Evolutionary conservation across 148 eudicot genomes (phyloP).

Genomic region (Euryodendron excelsum): DNA sequence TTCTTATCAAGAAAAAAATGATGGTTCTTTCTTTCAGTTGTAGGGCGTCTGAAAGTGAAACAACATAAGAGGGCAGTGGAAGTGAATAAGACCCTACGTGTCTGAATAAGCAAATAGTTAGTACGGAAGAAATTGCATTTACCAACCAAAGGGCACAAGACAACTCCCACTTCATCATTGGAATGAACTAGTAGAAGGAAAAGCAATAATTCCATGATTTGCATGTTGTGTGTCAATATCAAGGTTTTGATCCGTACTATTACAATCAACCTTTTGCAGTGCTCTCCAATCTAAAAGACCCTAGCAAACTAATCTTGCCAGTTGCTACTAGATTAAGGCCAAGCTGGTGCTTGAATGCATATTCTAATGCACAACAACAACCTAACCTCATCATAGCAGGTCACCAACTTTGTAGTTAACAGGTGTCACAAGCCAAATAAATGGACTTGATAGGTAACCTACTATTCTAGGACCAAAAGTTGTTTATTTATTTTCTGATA

Average conservation of each 20-base stretch:
- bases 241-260: neutral
- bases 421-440: neutral
- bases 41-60: no score
- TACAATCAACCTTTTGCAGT: neutral
- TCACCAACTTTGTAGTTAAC: neutral
- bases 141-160: neutral
- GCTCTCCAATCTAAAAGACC: neutral
- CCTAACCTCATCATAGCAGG: neutral
- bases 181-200: neutral
- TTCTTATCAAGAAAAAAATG: neutral
- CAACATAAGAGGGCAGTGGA: neutral
- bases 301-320: neutral
- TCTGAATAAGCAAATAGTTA: neutral
- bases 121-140: neutral
- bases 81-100: neutral
- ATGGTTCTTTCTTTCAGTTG: no score
- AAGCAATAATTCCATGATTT: slow-evolving; percentile 2
- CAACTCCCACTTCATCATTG: neutral
- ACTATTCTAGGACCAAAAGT: neutral
- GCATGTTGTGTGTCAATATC: neutral
- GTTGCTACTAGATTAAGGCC: neutral
- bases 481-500: no score
- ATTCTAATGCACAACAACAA: neutral
- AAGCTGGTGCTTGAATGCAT: neutral
- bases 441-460: neutral